Percentiles rank a stretch among this genome's conserved stretches.
These are phyloP conservation scores for Zea luxurians DNA, from an alignment of 176 grass and related monocot species.

Conservation along the genomic window DNA sequence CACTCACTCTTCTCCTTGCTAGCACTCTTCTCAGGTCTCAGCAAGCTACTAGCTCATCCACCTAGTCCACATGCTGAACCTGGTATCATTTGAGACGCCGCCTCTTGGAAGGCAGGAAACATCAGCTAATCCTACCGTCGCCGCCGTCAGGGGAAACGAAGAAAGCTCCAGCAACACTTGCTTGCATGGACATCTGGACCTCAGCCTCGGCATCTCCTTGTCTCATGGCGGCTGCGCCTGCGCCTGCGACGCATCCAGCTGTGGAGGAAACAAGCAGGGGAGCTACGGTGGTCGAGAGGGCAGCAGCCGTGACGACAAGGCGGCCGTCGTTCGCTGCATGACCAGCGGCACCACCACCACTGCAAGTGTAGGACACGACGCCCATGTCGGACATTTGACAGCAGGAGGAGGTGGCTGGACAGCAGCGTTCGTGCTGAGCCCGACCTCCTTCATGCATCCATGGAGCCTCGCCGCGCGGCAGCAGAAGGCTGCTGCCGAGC, in stretches of 20 bases:
- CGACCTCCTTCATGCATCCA: conserved; percentile 63
- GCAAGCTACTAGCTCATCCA: background rate
- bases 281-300: background rate
- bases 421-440: conserved; percentile 50
- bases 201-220: conserved; percentile 77
- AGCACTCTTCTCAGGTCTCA: no score
- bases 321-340: background rate
- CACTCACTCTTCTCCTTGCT: background rate
- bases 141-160: conserved; percentile 29
- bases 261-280: background rate
- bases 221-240: background rate
- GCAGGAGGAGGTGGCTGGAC: background rate
- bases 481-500: conserved; percentile 84
- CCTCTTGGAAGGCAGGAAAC: conserved; percentile 37
- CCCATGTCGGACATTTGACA: background rate
- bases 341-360: conserved; percentile 4
- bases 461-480: conserved; percentile 95
- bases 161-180: background rate
- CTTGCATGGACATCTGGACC: conserved; percentile 60
- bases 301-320: background rate
- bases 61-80: conserved; percentile 45
- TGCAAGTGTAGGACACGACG: background rate
- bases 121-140: background rate
- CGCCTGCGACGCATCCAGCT: background rate
- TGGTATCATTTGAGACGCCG: conserved; percentile 57